Conservation (phyloP, 257 asterid genomes). For the Primulina eburnea region DNA sequence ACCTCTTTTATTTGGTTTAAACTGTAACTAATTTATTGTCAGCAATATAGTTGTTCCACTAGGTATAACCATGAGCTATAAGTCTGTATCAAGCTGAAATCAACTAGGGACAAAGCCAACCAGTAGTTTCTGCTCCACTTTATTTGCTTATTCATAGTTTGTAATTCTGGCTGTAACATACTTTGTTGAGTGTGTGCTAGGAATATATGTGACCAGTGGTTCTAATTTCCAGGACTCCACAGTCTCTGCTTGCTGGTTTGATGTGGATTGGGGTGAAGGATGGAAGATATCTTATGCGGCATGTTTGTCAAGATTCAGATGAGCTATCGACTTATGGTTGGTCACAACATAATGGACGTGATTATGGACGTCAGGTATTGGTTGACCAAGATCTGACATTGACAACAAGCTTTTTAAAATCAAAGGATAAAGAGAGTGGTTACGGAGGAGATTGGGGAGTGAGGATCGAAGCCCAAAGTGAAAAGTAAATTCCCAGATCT, state of each 20-base stretch:
- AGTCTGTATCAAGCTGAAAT: not conserved
- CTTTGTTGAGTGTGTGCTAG: constrained; percentile 3
- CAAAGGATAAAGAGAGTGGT: constrained; percentile 72
- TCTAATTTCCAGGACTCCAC: constrained; percentile 69
- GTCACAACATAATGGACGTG: constrained; percentile 90
- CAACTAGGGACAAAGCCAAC: not conserved
- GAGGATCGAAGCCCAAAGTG: constrained; percentile 63
- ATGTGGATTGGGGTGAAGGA: constrained; percentile 96
- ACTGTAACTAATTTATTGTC: not conserved
- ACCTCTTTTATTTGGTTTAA: not conserved
- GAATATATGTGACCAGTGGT: constrained; percentile 20
- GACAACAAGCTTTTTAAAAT: constrained; percentile 82
- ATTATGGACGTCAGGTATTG: constrained; percentile 84
- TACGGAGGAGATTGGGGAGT: constrained; percentile 99
- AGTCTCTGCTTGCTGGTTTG: constrained; percentile 85
- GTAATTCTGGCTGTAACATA: not conserved
- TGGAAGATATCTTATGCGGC: constrained; percentile 83
- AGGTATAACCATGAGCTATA: not conserved
- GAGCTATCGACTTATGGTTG: constrained; percentile 86
- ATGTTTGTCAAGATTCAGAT: constrained; percentile 87
- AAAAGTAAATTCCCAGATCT: constrained; percentile 50
- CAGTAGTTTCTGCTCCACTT: not conserved
- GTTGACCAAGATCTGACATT: constrained; percentile 69
- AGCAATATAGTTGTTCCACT: not conserved
- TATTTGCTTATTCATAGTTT: not conserved